phyloP scores from a whole-genome alignment of 2,329 filamentous ascomycete species.

The Fonsecaea pugnacius region DNA sequence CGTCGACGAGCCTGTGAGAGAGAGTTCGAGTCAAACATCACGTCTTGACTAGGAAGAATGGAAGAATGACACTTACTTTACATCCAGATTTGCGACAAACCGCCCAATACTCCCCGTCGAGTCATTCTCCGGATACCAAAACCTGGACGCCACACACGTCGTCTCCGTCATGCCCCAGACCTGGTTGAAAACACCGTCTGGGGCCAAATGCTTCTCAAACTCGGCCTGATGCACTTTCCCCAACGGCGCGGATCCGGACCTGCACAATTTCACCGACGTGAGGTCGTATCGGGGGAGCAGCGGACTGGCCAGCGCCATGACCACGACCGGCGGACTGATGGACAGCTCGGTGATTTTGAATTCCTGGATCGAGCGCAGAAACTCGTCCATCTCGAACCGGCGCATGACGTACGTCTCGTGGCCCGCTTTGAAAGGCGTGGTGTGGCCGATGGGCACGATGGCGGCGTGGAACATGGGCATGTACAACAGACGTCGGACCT shows the following conservation, averaged over 20 bases:
- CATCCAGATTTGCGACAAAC: conserved; percentile 43
- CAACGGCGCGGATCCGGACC: conserved; percentile 56
- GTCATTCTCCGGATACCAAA: conserved; percentile 46
- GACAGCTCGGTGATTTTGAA: conserved; percentile 55
- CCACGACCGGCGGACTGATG: conserved; percentile 53
- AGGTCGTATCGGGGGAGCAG: conserved; percentile 42
- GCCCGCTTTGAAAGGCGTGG: conserved; percentile 53
- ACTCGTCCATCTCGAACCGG: conserved; percentile 63
- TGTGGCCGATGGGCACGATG: conserved; percentile 50
- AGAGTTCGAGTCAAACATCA: conserved; percentile 58
- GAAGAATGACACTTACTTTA: conserved; percentile 11
- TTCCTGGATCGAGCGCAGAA: conserved; percentile 46
- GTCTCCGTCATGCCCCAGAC: conserved; percentile 63
- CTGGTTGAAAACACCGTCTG: conserved; percentile 50
- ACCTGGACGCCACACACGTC: conserved; percentile 39
- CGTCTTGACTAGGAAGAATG: no score
- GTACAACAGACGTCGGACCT: conserved; percentile 45
- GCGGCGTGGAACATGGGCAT: conserved; percentile 60
- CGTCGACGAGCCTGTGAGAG: conserved; percentile 67
- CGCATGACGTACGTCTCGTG: conserved; percentile 65
- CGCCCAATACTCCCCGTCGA: conserved; percentile 54
- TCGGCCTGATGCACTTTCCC: conserved; percentile 46
- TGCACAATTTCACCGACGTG: conserved; percentile 49
- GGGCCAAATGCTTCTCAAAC: conserved; percentile 48
- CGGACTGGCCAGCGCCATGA: conserved; percentile 39